phyloP scores from a whole-genome alignment of 257 asterid species.

The Solanum pimpinellifolium region DNA sequence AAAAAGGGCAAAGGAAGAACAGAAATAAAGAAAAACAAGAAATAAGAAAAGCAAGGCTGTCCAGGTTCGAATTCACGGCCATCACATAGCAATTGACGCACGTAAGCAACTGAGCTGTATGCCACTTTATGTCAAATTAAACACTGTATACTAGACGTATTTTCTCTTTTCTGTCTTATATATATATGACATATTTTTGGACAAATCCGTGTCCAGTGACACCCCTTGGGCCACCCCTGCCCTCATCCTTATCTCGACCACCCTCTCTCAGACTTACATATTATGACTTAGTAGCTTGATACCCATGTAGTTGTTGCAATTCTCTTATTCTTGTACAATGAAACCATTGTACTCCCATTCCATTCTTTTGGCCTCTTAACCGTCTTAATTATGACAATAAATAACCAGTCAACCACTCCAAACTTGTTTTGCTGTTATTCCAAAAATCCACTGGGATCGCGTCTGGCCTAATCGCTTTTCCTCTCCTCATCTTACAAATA shows the following conservation, averaged over 20 bases:
- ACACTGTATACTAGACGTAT: no score
- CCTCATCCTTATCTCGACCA: not conserved
- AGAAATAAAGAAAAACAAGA: no score
- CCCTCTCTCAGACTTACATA: not conserved
- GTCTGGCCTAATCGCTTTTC: not conserved
- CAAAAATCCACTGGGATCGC: not conserved
- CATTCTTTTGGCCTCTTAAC: not conserved
- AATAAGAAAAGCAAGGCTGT: no score
- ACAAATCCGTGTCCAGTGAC: no score
- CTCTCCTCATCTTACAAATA: not conserved
- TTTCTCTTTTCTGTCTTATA: no score
- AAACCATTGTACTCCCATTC: not conserved
- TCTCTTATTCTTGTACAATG: not conserved
- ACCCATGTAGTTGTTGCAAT: not conserved
- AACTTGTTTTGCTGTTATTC: not conserved
- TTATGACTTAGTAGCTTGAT: not conserved
- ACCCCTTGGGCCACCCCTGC: no score
- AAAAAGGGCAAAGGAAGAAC: no score
- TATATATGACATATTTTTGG: no score
- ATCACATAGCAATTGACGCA: no score
- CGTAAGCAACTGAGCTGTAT: no score
- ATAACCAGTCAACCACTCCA: not conserved
- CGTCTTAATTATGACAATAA: not conserved
- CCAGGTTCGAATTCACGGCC: no score
- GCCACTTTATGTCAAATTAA: no score